Conservation (phyloP, 441 rosid genomes). For the Dalechampia spathulata region DNA sequence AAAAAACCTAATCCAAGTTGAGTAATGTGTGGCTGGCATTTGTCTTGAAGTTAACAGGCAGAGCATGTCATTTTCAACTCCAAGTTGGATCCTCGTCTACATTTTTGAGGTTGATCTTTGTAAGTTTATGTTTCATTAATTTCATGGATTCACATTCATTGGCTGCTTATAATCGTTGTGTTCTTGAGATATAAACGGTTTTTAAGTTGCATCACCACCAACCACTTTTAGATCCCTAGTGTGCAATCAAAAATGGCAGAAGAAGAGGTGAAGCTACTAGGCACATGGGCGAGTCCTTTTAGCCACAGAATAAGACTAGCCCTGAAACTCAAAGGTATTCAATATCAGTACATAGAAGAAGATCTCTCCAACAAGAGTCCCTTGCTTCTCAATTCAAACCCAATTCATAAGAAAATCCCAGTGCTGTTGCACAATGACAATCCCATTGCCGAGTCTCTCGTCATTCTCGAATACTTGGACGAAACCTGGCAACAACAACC, state of each 20-base stretch:
- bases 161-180: no score
- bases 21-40: no score
- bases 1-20: no score
- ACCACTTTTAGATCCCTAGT: no score
- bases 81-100: no score
- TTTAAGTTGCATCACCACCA: no score
- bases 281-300: slow-evolving; percentile 38
- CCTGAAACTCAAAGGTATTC: slow-evolving; percentile 38
- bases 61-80: no score
- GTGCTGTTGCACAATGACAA: slow-evolving; percentile 40
- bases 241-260: slow-evolving; percentile 8
- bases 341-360: slow-evolving; percentile 29
- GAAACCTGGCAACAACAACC: slow-evolving; percentile 4
- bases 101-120: no score
- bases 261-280: slow-evolving; percentile 33
- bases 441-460: slow-evolving; percentile 29
- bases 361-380: slow-evolving; percentile 32
- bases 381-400: slow-evolving; percentile 27
- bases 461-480: slow-evolving; percentile 27
- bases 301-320: slow-evolving; percentile 33
- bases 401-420: slow-evolving; percentile 35
- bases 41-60: no score
- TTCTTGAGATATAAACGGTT: no score
- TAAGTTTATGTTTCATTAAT: no score
- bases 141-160: no score